Base-by-base conservation (phyloP, 164 flowering plant genomes). In the Cinnamomum micranthum region DNA sequence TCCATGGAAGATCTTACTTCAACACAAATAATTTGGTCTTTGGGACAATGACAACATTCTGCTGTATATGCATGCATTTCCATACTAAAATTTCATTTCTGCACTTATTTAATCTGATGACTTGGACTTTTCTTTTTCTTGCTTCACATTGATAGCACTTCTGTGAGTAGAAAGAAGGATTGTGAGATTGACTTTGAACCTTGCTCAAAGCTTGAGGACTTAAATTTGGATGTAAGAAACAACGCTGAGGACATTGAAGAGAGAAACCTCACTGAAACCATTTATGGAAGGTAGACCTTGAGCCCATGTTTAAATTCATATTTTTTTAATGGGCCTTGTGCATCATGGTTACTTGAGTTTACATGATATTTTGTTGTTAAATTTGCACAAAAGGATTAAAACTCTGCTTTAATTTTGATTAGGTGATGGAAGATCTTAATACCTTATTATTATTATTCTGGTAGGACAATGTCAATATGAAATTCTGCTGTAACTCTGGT, bases 171-270 rank as follows among this genome's bases (percentile, higher is more conserved):
- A 82, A 79, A 76, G 77, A 83, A 86, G 83, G 83, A 87, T 52
- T n/a, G 59, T 77, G 87, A 77, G 68, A 77, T 74, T 81, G 92
- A 86, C 68, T 85, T 88, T 84, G 97, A 91, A 76, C 89, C 92
- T 76, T 92, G 94, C 86, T 88, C 94, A 74, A 92, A 89, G 94
- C 92, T 92, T 20, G 97, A 85, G 86, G 94, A 89, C 83, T 85
- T 92, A 75, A 90, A 95, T 82, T 85, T 93, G 91, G 94, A 93
- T 82, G 86, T 88, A 65, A 75, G 85, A 81, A 88, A 83, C 81
- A 83, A 80, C 78, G 77, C 85, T 24, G 82, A 71, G 35, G 87
- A 77, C 70, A 58, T 65, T 27, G 88, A 59, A 50, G 75, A 82
- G 78, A 80, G 74, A 77, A 69, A 77, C 77, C 71, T 75, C 28